Evolutionary conservation across 306 rosid species (phyloP), one percentile per base, ranked within the genome.

Genomic region (Acmispon strigosus): DNA sequence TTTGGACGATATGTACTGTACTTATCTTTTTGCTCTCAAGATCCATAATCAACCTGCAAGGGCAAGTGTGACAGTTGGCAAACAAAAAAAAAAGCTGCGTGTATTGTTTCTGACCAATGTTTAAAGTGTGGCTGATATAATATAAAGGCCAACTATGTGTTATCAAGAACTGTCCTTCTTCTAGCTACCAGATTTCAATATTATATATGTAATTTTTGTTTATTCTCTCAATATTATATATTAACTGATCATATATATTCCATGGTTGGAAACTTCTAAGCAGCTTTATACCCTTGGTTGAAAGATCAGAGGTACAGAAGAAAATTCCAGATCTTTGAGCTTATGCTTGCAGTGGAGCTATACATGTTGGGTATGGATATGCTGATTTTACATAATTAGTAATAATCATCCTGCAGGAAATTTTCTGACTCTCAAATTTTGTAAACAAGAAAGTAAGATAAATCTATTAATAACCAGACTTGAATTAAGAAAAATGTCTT

Each of bases 41-140:
- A 27, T 27, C 34, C n/a, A 24, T 56, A 52, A 63, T 56, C 77
- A 73, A 57, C 70, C 62, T n/a, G n/a, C n/a, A 69, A 74, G 64
- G 65, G 76, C 61, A 45, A n/a, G n/a, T 59, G 66, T 43, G 79
- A 75, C 79, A 83, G 56, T 75, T 83, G 80, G 76, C 60, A 61
- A 20, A n/a, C n/a, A 72, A 76, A 72, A 47, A 43, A 32, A 2
- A 0, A 53, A 75, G 54, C 70, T 71, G 86, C 73, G 79, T 83
- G 86, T 79, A 55, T 75, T 18, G 22, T 75, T 79, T 75, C 69
- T 66, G 60, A 45, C 84, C 81, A 75, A 57, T 61, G 61, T 75
- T 71, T 75, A 4, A 66, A 76, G 62, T 69, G 74, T 83, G 86
- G 78, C 44, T 75, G 50, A 48, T 57, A 62, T 54, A 41, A 39